Evolutionary conservation across 495 filamentous ascomycete species (phyloP).

Genomic region (Hypomontagnella monticulosa): DNA sequence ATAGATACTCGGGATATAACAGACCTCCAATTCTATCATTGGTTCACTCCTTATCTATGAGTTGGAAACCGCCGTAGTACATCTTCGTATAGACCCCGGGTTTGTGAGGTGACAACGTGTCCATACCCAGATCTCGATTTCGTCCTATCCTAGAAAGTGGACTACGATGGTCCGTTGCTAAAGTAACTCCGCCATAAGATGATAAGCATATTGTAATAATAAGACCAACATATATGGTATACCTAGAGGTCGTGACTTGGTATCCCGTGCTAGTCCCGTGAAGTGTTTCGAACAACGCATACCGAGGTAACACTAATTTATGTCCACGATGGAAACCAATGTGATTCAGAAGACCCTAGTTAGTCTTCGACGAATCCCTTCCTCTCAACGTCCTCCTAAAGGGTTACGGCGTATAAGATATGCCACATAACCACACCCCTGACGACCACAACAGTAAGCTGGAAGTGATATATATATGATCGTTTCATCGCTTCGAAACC

Average conservation of each 20-base stretch:
- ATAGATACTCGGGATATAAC: no score
- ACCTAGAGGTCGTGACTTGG: background rate
- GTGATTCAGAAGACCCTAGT: background rate
- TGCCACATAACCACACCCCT: background rate
- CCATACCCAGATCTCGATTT: background rate
- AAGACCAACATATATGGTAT: background rate
- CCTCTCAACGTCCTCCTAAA: background rate
- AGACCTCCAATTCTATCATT: no score
- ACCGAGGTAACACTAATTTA: background rate
- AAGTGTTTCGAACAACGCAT: background rate
- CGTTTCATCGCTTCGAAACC: slow-evolving; percentile 16
- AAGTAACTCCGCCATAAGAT: background rate
- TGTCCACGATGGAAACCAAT: background rate
- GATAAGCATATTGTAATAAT: background rate
- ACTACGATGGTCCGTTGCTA: background rate
- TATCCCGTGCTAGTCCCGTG: background rate
- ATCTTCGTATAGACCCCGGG: no score
- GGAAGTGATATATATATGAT: slow-evolving; percentile 13
- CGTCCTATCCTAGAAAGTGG: background rate
- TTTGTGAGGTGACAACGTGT: background rate
- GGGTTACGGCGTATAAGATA: background rate
- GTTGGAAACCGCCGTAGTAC: no score
- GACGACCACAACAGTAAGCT: background rate
- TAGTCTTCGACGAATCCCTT: background rate
- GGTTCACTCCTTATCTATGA: no score